phyloP scores from a whole-genome alignment of 108 stramenopile species.

The Mediolabrus comicus region DNA sequence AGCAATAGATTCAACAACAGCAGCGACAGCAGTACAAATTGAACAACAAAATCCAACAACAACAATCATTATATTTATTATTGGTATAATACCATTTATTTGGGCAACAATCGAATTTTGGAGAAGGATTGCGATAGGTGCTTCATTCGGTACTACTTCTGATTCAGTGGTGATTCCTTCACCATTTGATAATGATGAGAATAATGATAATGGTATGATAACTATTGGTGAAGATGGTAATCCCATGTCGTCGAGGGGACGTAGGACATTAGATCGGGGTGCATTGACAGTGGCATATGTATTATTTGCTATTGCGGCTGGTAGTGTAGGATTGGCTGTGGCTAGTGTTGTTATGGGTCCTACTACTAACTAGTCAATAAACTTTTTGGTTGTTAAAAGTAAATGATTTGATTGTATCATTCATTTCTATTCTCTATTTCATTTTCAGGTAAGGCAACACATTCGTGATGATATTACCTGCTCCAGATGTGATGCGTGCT shows the following conservation, averaged over 20 bases:
- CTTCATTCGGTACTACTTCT: slow-evolving; percentile 76
- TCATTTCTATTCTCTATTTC: too few relatives aligned
- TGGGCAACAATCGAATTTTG: slow-evolving; percentile 89
- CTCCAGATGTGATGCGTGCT: too few relatives aligned
- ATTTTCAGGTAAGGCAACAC: too few relatives aligned
- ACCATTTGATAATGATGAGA: slow-evolving; percentile 14
- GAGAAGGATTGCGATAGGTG: slow-evolving; percentile 83
- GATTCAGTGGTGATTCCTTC: slow-evolving; percentile 65
- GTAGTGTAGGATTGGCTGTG: slow-evolving; percentile 55
- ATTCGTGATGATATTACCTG: too few relatives aligned
- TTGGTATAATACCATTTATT: slow-evolving; percentile 48
- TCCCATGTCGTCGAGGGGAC: slow-evolving; percentile 61
- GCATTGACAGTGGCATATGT: slow-evolving; percentile 74
- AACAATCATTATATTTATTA: slow-evolving; percentile 40
- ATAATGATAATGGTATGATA: slow-evolving; percentile 25
- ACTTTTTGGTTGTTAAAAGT: too few relatives aligned
- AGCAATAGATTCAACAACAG: neutral
- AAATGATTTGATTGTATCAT: neutral
- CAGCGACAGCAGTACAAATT: slow-evolving; percentile 1
- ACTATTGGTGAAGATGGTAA: slow-evolving; percentile 67
- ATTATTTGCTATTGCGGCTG: slow-evolving; percentile 70
- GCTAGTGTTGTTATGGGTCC: slow-evolving; percentile 63
- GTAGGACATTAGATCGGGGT: slow-evolving; percentile 60
- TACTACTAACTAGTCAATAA: too few relatives aligned
- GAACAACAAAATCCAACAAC: slow-evolving; percentile 35